These are phyloP conservation scores for Tricholoma bakamatsutake DNA, from an alignment of 768 basidiomycete genomes.

Conservation along the genomic window DNA sequence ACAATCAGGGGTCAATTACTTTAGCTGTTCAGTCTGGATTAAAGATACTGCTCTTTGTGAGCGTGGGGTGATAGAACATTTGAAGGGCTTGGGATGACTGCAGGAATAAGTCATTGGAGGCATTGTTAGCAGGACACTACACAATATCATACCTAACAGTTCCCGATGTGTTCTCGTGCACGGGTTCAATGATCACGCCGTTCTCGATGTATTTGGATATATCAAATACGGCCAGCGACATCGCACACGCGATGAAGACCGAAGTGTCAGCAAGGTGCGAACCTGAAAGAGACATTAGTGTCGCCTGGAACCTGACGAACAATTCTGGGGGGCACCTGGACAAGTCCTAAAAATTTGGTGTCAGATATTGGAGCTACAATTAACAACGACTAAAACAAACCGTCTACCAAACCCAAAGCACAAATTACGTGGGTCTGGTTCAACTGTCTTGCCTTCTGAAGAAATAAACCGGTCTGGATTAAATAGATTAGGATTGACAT, in stretches of 20 bases:
- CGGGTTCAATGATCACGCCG: slow-evolving; percentile 41
- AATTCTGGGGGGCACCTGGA: slow-evolving; percentile 30
- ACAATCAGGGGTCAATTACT: too few relatives aligned
- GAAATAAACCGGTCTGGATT: slow-evolving; percentile 57
- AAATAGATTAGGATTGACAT: slow-evolving; percentile 49
- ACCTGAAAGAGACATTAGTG: slow-evolving; percentile 25
- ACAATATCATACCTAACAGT: slow-evolving; percentile 46
- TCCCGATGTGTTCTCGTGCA: slow-evolving; percentile 52
- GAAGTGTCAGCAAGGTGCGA: slow-evolving; percentile 49
- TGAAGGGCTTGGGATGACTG: slow-evolving; percentile 59
- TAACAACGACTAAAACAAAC: slow-evolving; percentile 22
- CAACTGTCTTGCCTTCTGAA: slow-evolving; percentile 33
- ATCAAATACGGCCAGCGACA: slow-evolving; percentile 47
- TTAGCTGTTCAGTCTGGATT: slow-evolving; percentile 35
- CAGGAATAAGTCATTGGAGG: neutral
- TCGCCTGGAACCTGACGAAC: too few relatives aligned
- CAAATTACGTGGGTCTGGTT: slow-evolving; percentile 51
- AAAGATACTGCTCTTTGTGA: slow-evolving; percentile 51
- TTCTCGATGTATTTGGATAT: slow-evolving; percentile 42
- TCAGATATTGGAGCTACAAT: neutral
- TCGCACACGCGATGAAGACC: slow-evolving; percentile 45
- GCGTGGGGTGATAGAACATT: slow-evolving; percentile 55
- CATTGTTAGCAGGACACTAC: neutral
- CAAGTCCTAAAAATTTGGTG: slow-evolving; percentile 30
- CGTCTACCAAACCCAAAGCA: slow-evolving; percentile 73